Conservation (phyloP, 169 alveolate genomes). For the Cryptosporidium andersoni region DNA sequence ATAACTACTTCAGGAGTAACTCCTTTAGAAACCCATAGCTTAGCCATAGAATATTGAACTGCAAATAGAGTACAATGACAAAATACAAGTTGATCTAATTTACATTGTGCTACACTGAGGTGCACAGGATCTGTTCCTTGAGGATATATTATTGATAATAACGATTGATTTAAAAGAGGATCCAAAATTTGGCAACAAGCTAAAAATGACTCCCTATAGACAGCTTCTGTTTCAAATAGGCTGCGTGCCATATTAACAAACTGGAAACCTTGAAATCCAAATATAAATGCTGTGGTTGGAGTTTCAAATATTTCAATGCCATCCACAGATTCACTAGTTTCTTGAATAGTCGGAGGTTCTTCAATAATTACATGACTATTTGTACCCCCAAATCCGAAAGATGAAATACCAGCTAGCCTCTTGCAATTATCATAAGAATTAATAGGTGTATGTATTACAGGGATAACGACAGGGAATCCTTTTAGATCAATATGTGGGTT, state of each 20-base stretch:
- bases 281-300: slow-evolving; percentile 69
- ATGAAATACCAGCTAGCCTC: slow-evolving; percentile 75
- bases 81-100: slow-evolving; percentile 69
- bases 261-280: slow-evolving; percentile 76
- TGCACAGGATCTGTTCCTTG: slow-evolving; percentile 36
- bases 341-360: slow-evolving; percentile 30
- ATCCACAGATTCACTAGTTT: not conserved
- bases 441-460: slow-evolving; percentile 69
- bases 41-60: slow-evolving; percentile 79
- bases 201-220: slow-evolving; percentile 75
- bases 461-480: slow-evolving; percentile 76
- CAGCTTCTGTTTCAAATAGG: slow-evolving; percentile 77
- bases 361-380: slow-evolving; percentile 80
- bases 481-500: slow-evolving; percentile 82
- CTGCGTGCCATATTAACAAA: slow-evolving; percentile 56
- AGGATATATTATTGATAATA: slow-evolving; percentile 74
- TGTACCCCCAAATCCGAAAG: slow-evolving; percentile 83
- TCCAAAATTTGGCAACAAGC: slow-evolving; percentile 76
- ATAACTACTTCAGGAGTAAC: slow-evolving; percentile 78
- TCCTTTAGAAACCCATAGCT: slow-evolving; percentile 76
- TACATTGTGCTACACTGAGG: slow-evolving; percentile 46
- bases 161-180: slow-evolving; percentile 73
- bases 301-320: not conserved
- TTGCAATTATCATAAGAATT: slow-evolving; percentile 51
- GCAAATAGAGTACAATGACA: slow-evolving; percentile 82